Evolutionary conservation across 352 stramenopile genomes (phyloP), one percentile per base, ranked within the genome.

Genomic region (Phytopythium montanum): DNA sequence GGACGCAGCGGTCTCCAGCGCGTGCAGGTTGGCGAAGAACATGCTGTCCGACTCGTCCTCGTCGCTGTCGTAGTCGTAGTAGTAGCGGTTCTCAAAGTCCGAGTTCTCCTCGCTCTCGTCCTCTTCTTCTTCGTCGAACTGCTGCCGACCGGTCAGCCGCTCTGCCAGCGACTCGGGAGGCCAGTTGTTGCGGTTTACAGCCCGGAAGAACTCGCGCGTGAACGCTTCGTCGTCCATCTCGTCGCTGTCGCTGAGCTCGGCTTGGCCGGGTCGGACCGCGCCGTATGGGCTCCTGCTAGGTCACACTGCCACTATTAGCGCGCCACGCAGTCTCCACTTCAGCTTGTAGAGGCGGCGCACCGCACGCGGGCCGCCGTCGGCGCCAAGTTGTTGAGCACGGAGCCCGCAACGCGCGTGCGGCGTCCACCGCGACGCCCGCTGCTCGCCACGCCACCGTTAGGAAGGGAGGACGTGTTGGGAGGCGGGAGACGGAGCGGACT

Each of bases 71-170:
- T 46, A 56, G 33, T 31, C 36, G 33, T 46, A 56, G 51, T 56
- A 56, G 51, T 48, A 56, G 29, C 33, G 29, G 51, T 21, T 31
- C 31, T 56, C 51, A 46, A 56, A 56, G 51, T 46, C 51, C 10
- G 25, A 29, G 5, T 31, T 21, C 7, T 54, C 18, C 0, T 54
- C 48, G 4, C 44, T 18, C 29, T 56, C 50, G 1, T 56, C 50
- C 23, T 45, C 8, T 1, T 29, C 19, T 5, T 29, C 16, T 3
- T 44, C 48, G 38, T 10, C 36, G 26, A 29, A 18, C 33, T 25
- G 38, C 19, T 39, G 19, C 14, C 26, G 42, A 26, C 23, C 28
- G 48, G 50, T 31, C 29, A 56, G 50, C 9, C 44, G 50, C 50
- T 56, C 50, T n/a, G 31, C 50, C 5, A 56, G 29, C 26, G 31